Conservation (phyloP, 768 basidiomycete genomes). For the Phanerochaete carnosa region DNA sequence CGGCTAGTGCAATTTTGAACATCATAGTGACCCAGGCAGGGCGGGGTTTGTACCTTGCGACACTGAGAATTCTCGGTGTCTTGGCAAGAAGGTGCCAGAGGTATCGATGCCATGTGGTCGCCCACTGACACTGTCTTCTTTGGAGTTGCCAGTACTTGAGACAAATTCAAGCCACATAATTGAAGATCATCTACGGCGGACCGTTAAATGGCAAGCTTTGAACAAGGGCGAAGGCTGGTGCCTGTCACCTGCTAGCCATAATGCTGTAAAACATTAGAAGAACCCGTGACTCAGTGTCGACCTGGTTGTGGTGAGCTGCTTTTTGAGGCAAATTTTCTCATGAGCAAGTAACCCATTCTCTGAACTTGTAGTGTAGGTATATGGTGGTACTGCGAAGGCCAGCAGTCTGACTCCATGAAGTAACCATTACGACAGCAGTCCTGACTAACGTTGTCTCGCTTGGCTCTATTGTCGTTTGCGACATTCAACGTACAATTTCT, state of each 20-base stretch:
- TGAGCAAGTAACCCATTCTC: too few relatives aligned
- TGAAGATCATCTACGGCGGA: not conserved
- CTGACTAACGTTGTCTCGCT: too few relatives aligned
- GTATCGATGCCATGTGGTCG: not conserved
- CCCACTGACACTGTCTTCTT: too few relatives aligned
- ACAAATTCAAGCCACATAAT: not conserved
- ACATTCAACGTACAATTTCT: not conserved
- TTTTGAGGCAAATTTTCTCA: not conserved
- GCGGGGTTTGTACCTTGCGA: not conserved
- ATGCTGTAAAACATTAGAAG: not conserved
- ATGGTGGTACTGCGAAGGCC: too few relatives aligned
- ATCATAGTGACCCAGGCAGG: not conserved
- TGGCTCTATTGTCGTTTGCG: too few relatives aligned
- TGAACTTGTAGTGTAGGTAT: too few relatives aligned
- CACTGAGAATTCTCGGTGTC: not conserved
- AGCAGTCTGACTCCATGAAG: too few relatives aligned
- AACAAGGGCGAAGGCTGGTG: not conserved
- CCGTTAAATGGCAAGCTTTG: not conserved
- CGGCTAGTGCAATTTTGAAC: too few relatives aligned
- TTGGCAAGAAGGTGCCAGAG: not conserved
- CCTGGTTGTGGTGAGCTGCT: not conserved
- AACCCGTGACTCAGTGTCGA: not conserved
- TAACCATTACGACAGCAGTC: too few relatives aligned
- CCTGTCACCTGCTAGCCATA: not conserved
- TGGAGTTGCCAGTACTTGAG: too few relatives aligned